phyloP scores from a whole-genome alignment of 2,329 filamentous ascomycete species.

The Zalaria sp. region DNA sequence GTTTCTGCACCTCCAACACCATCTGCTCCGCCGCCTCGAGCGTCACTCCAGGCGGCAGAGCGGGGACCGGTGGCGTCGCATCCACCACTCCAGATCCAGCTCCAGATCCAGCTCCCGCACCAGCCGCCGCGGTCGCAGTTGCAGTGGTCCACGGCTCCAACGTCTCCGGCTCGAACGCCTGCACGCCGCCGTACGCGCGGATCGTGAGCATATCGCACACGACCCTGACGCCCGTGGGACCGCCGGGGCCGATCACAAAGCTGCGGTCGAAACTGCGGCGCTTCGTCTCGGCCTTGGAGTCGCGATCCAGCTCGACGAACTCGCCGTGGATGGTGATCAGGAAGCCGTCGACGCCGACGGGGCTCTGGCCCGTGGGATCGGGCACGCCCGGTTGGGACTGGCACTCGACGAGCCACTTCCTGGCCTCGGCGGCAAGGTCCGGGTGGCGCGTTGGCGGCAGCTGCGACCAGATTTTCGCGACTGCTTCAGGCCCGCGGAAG shows the following conservation, averaged over 20 bases:
- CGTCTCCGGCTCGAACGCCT: slow-evolving; percentile 34
- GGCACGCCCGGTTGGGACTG: slow-evolving; percentile 57
- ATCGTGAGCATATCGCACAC: slow-evolving; percentile 67
- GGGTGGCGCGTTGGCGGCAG: slow-evolving; percentile 66
- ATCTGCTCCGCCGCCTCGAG: slow-evolving; percentile 39
- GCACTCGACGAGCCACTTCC: slow-evolving; percentile 74
- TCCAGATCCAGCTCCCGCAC: slow-evolving; percentile 2
- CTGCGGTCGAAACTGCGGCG: slow-evolving; percentile 66
- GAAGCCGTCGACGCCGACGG: slow-evolving; percentile 60
- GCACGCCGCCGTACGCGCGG: slow-evolving; percentile 47
- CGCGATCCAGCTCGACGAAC: slow-evolving; percentile 58
- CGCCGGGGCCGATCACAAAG: slow-evolving; percentile 65
- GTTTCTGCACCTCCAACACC: slow-evolving; percentile 53
- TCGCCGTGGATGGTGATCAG: slow-evolving; percentile 70
- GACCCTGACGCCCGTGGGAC: slow-evolving; percentile 53
- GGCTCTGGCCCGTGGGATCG: slow-evolving; percentile 51
- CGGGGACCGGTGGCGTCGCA: slow-evolving; percentile 5
- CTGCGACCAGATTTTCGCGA: slow-evolving; percentile 52
- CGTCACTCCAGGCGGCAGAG: slow-evolving; percentile 13
- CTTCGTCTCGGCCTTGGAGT: slow-evolving; percentile 39
- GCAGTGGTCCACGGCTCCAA: slow-evolving; percentile 16
- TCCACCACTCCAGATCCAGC: slow-evolving; percentile 1
- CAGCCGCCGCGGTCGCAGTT: slow-evolving; percentile 14
- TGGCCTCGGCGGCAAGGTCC: slow-evolving; percentile 48
- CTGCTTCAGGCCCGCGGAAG: slow-evolving; percentile 49